Evolutionary conservation across 176 grass and related monocot species (phyloP).

Genomic region (Zea mays): Zm-B73-REFERENCE-NAM-5.0 NC_050100.1:196499001-196499500

Average conservation of each 20-base stretch:
- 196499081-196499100: background rate
- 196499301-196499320: background rate
- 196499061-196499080: background rate
- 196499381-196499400: background rate
- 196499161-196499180: background rate
- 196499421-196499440: background rate
- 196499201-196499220: conserved; percentile 23
- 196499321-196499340: conserved; percentile 15
- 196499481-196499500: background rate
- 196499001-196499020: background rate
- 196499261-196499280: background rate
- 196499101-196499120: background rate
- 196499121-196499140: background rate
- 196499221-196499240: conserved; percentile 16
- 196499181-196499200: background rate
- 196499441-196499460: background rate
- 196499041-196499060: background rate
- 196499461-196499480: background rate
- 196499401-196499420: background rate
- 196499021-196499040: background rate
- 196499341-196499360: conserved; percentile 33
- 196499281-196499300: background rate
- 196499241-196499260: conserved; percentile 26
- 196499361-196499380: background rate
- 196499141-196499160: background rate